Evolutionary conservation across 352 stramenopile genomes (phyloP), one percentile per base, ranked within the genome.

Genomic region (Halophytophthora batemanensis): DNA sequence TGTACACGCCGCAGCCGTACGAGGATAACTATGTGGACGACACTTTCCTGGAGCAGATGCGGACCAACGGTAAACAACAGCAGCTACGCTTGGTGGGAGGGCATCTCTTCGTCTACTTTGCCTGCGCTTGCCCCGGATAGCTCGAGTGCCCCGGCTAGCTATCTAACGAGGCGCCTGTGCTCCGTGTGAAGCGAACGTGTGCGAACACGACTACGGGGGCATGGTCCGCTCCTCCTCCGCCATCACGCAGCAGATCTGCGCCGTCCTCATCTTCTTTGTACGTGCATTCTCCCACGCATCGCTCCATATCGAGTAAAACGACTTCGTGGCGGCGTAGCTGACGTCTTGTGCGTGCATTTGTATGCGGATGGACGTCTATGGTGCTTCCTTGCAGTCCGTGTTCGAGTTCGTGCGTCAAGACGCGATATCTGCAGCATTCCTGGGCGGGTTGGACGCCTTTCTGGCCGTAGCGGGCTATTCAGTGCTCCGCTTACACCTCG

Each of bases 21-120:
- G 80, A 89, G 25, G 89, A 97, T 69, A 94, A 95, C 62, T 93
- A 96, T 65, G 88, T 97, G 43, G 81, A 90, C 49, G 66, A 80
- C 45, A 88, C 78, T 22, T 97, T 97, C 64, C 71, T 97, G 23
- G 77, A 92, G 62, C 86, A 96, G 60, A 82, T 97, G 56, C 84
- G 83, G 46, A 96, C 86, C 13, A 97, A 97, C 55, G 73, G 88
- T 95, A 58, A 45, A 66, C 37, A 7, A 13, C 35, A 7, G 19
- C 13, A 12, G 29, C 15, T 48, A 13, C 13, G n/a, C 22, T 40
- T 43, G 6, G 6, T 47, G 35, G 3, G 7, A n/a, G n/a, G n/a
- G n/a, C n/a, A n/a, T n/a, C n/a, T n/a, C n/a, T n/a, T n/a, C n/a
- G n/a, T n/a, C n/a, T n/a, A n/a, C n/a, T n/a, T n/a, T n/a, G n/a